A percentile compares a stretch with the other conserved stretches of the same genome.
Conservation (phyloP, 1,284 basidiomycete species). For the Ganoderma leucocontextum region DNA sequence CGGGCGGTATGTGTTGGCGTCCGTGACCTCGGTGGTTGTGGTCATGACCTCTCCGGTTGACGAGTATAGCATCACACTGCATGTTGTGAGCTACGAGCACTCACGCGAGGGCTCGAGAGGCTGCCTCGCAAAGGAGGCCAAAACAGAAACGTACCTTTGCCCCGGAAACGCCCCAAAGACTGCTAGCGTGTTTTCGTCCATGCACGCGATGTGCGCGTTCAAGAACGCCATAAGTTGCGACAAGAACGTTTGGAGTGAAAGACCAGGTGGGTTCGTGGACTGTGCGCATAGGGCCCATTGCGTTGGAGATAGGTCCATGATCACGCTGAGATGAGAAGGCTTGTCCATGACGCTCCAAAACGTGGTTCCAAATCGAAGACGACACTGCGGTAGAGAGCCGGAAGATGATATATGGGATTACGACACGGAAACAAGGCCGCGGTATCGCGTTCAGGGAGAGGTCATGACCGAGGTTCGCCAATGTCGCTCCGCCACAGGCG, state of each 20-base stretch:
- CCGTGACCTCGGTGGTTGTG: slow-evolving; percentile 53
- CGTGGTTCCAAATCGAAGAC: background rate
- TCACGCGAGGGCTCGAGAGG: background rate
- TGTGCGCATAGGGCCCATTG: slow-evolving; percentile 79
- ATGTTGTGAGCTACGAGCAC: background rate
- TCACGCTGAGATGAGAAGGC: slow-evolving; percentile 79
- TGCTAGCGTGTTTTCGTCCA: slow-evolving; percentile 92
- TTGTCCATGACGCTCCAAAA: slow-evolving; percentile 50
- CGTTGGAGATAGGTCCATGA: slow-evolving; percentile 84
- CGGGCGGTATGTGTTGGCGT: slow-evolving; percentile 85
- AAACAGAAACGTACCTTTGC: slow-evolving; percentile 65
- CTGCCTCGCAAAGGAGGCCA: background rate
- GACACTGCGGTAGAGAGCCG: background rate
- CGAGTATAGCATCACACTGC: slow-evolving; percentile 79
- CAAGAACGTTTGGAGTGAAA: slow-evolving; percentile 74
- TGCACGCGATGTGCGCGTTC: slow-evolving; percentile 91
- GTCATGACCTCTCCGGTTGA: slow-evolving; percentile 56
- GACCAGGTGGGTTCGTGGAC: slow-evolving; percentile 54
- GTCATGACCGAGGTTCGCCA: background rate
- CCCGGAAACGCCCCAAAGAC: slow-evolving; percentile 90
- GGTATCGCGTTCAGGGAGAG: background rate
- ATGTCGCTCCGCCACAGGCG: slow-evolving; percentile 14
- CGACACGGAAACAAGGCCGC: background rate
- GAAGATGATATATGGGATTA: background rate
- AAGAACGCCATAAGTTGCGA: slow-evolving; percentile 89